Evolutionary conservation across 2,329 filamentous ascomycete genomes (phyloP).

Genomic region (Colletotrichum neosansevieriae): DNA sequence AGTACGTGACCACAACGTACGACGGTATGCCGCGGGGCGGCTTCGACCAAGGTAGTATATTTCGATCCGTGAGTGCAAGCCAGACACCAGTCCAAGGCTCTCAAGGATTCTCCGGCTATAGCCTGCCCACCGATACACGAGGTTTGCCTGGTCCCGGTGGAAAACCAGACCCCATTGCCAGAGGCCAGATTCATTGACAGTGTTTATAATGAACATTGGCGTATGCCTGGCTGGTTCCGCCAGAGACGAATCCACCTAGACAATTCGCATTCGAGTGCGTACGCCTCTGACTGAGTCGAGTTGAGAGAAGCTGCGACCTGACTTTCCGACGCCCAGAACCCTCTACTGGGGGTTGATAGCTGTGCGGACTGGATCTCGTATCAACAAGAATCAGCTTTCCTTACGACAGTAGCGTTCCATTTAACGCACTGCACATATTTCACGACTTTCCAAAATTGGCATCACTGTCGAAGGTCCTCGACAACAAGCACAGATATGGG

Average conservation of each 20-base stretch:
- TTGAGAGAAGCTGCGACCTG: neutral
- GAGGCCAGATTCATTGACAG: constrained; percentile 37
- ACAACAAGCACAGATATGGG: constrained; percentile 6
- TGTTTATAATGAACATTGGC: neutral
- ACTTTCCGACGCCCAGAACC: neutral
- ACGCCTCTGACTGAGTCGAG: no score
- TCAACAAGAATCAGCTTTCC: no score
- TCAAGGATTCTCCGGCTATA: constrained; percentile 50
- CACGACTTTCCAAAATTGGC: neutral
- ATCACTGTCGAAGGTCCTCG: constrained; percentile 1
- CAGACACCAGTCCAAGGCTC: constrained; percentile 47
- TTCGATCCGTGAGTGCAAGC: constrained; percentile 48
- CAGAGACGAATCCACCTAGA: neutral
- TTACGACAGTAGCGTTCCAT: neutral
- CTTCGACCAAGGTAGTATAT: constrained; percentile 50
- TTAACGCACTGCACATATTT: neutral
- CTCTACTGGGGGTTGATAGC: no score
- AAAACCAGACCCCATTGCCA: constrained; percentile 32
- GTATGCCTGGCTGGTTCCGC: neutral
- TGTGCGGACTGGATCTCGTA: no score
- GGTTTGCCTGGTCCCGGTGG: constrained; percentile 43
- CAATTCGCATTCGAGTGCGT: neutral
- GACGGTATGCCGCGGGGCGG: constrained; percentile 49
- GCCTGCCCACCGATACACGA: constrained; percentile 49
- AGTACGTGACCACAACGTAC: constrained; percentile 51